phyloP scores from a whole-genome alignment of 768 basidiomycete species.

The Clavulina sp. region DNA sequence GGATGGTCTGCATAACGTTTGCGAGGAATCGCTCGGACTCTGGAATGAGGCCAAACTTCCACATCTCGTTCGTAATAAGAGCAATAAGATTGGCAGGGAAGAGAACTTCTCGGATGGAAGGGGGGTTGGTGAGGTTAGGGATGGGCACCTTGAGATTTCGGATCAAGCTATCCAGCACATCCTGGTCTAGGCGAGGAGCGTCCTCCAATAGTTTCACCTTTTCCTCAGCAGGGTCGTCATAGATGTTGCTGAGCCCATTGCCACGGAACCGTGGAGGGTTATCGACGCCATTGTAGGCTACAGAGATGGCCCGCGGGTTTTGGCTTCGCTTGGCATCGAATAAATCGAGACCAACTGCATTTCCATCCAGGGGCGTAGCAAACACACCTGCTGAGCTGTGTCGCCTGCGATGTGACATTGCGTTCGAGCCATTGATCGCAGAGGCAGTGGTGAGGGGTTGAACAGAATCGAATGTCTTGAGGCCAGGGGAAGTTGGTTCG shows the following conservation, averaged over 20 bases:
- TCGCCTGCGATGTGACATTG: constrained; percentile 48
- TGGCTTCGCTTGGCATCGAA: constrained; percentile 49
- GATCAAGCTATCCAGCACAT: constrained; percentile 78
- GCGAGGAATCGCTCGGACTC: constrained; percentile 97
- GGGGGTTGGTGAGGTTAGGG: constrained; percentile 76
- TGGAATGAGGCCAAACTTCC: constrained; percentile 93
- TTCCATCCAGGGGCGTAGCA: background rate
- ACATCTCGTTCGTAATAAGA: constrained; percentile 99
- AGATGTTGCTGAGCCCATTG: constrained; percentile 50
- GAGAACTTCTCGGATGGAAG: constrained; percentile 90
- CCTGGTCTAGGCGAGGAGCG: constrained; percentile 76
- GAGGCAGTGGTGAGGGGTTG: constrained; percentile 9
- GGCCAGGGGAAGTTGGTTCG: constrained; percentile 58
- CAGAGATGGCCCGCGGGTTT: constrained; percentile 72
- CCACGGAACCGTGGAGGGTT: constrained; percentile 45
- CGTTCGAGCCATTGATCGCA: constrained; percentile 14
- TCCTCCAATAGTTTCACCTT: constrained; percentile 90
- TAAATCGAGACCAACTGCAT: constrained; percentile 18
- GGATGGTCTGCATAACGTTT: constrained; percentile 96
- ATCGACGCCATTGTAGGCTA: constrained; percentile 75
- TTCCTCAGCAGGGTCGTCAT: constrained; percentile 85
- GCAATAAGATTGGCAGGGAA: constrained; percentile 98
- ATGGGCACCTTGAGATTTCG: constrained; percentile 84
- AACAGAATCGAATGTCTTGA: constrained; percentile 34
- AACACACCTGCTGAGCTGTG: constrained; percentile 78